Evolutionary conservation across 805 yeast genomes (phyloP), one percentile per base, ranked within the genome.

Genomic region (Danielozyma ontarioensis): DNA sequence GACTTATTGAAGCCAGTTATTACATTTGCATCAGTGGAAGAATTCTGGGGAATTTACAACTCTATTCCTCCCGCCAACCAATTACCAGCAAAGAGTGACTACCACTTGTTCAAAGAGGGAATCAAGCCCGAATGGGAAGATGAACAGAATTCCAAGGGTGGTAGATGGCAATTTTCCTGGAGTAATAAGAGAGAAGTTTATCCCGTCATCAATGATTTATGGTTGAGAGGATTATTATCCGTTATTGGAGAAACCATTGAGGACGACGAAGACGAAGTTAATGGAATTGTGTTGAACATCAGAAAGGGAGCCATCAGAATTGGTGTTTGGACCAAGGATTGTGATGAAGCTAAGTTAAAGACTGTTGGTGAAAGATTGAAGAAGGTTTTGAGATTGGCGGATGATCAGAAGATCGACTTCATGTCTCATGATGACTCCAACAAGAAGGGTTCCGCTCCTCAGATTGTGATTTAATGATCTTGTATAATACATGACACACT

Each of bases 61-160:
- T 83, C 94, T 27, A 81, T 93, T 50, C 97, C 97, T 46, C 79
- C 78, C 50, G 96, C 95, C 32, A 77, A 78, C 42, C 96, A 88
- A 57, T 74, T 93, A 57, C 97, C 97, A 49, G 56, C 82, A 52
- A 85, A 81, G 63, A 84, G 96, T 10, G 97, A 93, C 65, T 90
- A 90, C 68, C 95, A 93, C 60, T 77, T 90, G 54, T 93, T 93
- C 73, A 83, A 90, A 68, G 84, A 83, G 57, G 95, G 88, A 37
- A 79, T 93, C 53, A 83, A 86, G 62, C 98, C 98, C 36, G 97
- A 93, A 73, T 93, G 98, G 98, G 98, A 93, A 72, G 97, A 93
- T 62, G 72, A 68, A 34, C 76, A 78, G 45, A 93, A 93, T 64
- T 62, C 84, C 39, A 73, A 80, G 48, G 98, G 98, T 57, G 98